Evolutionary conservation across 306 rosid species (phyloP).

Genomic region (Quercus rubra): DNA sequence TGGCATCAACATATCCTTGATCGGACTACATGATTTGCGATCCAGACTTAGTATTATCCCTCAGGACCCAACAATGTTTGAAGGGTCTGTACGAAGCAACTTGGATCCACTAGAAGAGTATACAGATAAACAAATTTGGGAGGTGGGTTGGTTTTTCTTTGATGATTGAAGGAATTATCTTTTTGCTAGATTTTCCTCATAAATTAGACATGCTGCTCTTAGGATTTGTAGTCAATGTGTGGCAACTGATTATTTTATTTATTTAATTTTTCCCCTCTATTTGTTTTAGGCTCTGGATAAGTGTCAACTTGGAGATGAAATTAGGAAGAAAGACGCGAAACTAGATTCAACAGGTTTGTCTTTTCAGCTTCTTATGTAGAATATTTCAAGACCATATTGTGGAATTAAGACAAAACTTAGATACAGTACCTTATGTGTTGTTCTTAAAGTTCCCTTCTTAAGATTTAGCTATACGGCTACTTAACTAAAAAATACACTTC

Average conservation of each 20-base stretch:
- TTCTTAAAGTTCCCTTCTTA: no score
- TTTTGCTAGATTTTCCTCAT: background rate
- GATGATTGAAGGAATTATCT: background rate
- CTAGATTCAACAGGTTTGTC: background rate
- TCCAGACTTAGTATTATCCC: constrained; percentile 57
- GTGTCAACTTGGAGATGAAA: constrained; percentile 59
- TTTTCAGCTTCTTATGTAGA: background rate
- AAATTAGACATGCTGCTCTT: background rate
- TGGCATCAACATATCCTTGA: constrained; percentile 36
- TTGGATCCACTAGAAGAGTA: constrained; percentile 48
- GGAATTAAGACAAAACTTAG: background rate
- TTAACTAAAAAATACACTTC: no score
- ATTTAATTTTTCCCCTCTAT: background rate
- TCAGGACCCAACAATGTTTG: constrained; percentile 63
- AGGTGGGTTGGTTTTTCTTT: constrained; percentile 28
- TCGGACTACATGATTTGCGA: constrained; percentile 59
- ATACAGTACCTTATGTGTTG: no score
- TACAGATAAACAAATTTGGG: constrained; percentile 56
- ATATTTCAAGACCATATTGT: background rate
- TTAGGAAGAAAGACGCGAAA: background rate
- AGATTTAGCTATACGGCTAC: no score
- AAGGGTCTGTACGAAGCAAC: constrained; percentile 51
- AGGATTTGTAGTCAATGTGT: background rate
- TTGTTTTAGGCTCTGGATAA: constrained; percentile 63
- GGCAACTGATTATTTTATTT: background rate